phyloP scores from a whole-genome alignment of 108 stramenopile species.

The Skeletonema tropicum region DNA sequence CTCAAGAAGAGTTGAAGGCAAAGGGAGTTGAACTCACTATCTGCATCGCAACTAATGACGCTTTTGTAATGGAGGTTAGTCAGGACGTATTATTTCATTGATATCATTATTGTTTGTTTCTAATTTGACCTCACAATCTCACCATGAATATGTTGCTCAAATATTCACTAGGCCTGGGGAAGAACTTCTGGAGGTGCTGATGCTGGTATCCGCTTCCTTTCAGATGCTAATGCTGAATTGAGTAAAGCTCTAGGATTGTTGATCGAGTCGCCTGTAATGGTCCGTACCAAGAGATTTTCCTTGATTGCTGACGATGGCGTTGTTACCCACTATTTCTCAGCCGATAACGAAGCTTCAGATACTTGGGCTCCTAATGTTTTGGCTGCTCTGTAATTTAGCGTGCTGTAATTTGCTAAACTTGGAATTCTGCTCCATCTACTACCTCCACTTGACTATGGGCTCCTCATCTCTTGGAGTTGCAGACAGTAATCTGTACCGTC shows the following conservation, averaged over 20 bases:
- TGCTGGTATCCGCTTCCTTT: slow-evolving; percentile 76
- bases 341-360: slow-evolving; percentile 62
- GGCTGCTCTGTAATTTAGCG: slow-evolving; percentile 45
- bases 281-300: slow-evolving; percentile 76
- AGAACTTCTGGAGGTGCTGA: slow-evolving; percentile 75
- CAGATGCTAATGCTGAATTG: slow-evolving; percentile 71
- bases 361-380: slow-evolving; percentile 88
- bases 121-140: slow-evolving; percentile 5
- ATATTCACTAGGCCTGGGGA: slow-evolving; percentile 71
- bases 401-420: not conserved
- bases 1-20: slow-evolving; percentile 75
- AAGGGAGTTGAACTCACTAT: slow-evolving; percentile 86
- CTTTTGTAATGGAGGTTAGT: slow-evolving; percentile 82
- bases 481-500: not conserved
- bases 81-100: slow-evolving; percentile 4
- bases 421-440: no score
- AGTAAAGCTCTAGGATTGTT: slow-evolving; percentile 71
- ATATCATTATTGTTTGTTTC: slow-evolving; percentile 13
- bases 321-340: slow-evolving; percentile 78
- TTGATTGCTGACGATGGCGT: slow-evolving; percentile 86
- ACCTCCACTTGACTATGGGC: slow-evolving; percentile 1
- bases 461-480: not conserved
- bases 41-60: slow-evolving; percentile 90
- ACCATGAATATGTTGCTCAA: not conserved
- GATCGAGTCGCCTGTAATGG: slow-evolving; percentile 70